A percentile compares a stretch with the other conserved stretches of the same genome.
Conservation (phyloP, 2,329 filamentous ascomycete genomes). For the Cryphonectria parasitica region DNA sequence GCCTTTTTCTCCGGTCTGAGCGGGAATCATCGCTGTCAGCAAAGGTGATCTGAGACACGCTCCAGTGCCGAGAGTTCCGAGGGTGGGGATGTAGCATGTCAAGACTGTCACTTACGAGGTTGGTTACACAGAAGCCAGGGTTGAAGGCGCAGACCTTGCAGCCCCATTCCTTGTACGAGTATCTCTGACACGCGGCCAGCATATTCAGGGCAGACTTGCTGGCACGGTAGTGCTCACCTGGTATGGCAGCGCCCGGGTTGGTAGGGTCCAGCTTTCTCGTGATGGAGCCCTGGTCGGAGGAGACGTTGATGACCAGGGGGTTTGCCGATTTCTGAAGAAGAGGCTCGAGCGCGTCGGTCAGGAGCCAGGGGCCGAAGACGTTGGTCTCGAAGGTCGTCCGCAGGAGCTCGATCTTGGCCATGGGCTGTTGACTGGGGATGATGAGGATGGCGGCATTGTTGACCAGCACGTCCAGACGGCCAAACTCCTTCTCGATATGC, state of each 20-base stretch:
- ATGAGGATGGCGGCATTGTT: conserved; percentile 53
- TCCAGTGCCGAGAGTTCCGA: neutral
- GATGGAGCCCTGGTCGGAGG: conserved; percentile 40
- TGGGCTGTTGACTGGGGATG: conserved; percentile 41
- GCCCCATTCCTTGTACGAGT: conserved; percentile 36
- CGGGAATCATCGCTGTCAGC: neutral
- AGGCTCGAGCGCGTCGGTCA: conserved; percentile 39
- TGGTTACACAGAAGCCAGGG: conserved; percentile 41
- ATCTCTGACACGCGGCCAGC: conserved; percentile 38
- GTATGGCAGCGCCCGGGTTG: conserved; percentile 26
- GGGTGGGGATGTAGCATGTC: neutral
- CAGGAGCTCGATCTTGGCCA: conserved; percentile 58
- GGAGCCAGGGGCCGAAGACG: conserved; percentile 36
- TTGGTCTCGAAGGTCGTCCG: conserved; percentile 52
- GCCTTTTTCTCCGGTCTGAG: conserved; percentile 34
- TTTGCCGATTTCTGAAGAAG: conserved; percentile 38
- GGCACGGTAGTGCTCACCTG: conserved; percentile 38
- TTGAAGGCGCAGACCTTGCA: conserved; percentile 41
- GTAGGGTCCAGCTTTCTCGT: conserved; percentile 33
- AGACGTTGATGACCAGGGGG: conserved; percentile 41
- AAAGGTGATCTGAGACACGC: neutral
- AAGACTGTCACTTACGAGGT: conserved; percentile 30
- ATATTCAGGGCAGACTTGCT: conserved; percentile 45
- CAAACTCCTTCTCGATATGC: conserved; percentile 40
- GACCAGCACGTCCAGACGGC: conserved; percentile 47